These are phyloP conservation scores for Prunus mira DNA, from an alignment of 306 rosid genomes.

Conservation along the genomic window DNA sequence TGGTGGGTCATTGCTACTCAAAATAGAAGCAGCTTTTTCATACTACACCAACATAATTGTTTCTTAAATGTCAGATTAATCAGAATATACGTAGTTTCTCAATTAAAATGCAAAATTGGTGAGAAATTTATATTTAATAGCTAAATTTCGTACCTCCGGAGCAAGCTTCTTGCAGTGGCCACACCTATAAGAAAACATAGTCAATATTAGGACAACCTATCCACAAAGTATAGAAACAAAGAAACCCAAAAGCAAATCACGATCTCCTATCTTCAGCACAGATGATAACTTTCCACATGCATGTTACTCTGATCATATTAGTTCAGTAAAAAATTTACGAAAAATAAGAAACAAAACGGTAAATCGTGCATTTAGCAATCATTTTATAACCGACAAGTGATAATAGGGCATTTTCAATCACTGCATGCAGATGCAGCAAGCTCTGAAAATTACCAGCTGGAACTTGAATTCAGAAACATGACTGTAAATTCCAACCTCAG, in stretches of 20 bases:
- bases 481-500: not conserved
- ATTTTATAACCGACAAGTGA: not conserved
- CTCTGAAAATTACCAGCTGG: not conserved
- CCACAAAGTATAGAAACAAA: not conserved
- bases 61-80: not conserved
- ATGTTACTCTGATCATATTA: not conserved
- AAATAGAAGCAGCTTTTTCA: slow-evolving; percentile 79
- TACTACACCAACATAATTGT: slow-evolving; percentile 36
- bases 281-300: not conserved
- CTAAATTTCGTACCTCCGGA: slow-evolving; percentile 69
- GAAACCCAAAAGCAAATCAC: not conserved
- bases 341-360: not conserved
- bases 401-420: not conserved
- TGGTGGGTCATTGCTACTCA: slow-evolving; percentile 71
- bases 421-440: slow-evolving; percentile 15
- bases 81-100: not conserved
- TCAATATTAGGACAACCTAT: not conserved
- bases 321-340: not conserved
- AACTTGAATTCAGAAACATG: not conserved
- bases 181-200: slow-evolving; percentile 52
- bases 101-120: not conserved
- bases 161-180: slow-evolving; percentile 95
- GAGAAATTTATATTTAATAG: not conserved
- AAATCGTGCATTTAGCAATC: not conserved
- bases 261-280: not conserved